Base-by-base conservation (phyloP, 1,139 yeast genomes). In the Insectozyma bohioensis region DNA sequence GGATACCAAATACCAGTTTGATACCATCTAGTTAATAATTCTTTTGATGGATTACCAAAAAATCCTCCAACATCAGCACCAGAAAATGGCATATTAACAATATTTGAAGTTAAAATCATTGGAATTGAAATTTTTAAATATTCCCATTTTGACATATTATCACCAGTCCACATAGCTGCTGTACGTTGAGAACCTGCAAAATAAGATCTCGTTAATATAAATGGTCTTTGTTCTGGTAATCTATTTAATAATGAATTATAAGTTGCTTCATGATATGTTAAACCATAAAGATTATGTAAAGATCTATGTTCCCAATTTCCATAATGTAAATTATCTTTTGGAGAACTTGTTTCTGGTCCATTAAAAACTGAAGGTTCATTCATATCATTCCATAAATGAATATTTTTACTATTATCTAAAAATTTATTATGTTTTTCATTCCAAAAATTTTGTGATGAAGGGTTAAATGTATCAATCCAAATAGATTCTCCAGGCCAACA, bases 1-100 rank as follows among this genome's bases (percentile, higher is more conserved):
- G 98, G 98, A 57, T 90, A 90, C 80, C 95, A 92, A 16, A 85
- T 78, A 39, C 96, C 98, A 1, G 95, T 73, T 57, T 92, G 98
- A 56, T 90, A 90, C 98, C 98, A 92, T 49, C 99, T 72, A 1
- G 86, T 75, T 41, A 87, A 64, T 39, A 94, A 60, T 48, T 92
- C 97, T 25, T 75, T 69, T 2, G 79, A 64, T 0, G 98, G 98
- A 54, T 92, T 75, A 6, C 95, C 95, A 51, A 88, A 88, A 54
- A 94, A 92, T 0, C 99, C 98, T 20, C 97, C 97, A 24, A 92
- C 94, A 61, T 92, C 99, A 4, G 96, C 94, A 5, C 99, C 99
- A 4, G 85, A 75, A 61, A 90, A 90, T 21, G 97, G 95, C 82
- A 81, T 81, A 5, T 96, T 96, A 1, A 78, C 85, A 25, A 86